A percentile compares a stretch with the other conserved stretches of the same genome.
Conservation (phyloP, 73 alveolate species). For the Paraurostyla sp. region DNA sequence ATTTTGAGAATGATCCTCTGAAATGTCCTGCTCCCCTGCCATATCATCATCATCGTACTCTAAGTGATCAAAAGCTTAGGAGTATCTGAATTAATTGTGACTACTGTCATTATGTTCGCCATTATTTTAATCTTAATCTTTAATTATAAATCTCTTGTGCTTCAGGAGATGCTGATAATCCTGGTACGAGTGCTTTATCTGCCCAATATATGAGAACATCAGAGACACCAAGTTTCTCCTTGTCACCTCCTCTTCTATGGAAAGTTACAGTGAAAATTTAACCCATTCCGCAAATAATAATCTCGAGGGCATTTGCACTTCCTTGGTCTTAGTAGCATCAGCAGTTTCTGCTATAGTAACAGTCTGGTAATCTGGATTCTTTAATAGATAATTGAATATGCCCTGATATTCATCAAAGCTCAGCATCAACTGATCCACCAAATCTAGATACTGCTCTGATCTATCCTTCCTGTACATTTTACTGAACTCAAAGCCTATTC, state of each 20-base stretch:
- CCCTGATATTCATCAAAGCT: background rate
- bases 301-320: conserved; percentile 38
- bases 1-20: too few relatives aligned
- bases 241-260: conserved; percentile 48
- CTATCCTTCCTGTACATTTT: conserved; percentile 42
- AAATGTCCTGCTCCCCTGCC: background rate
- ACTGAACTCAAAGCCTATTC: conserved; percentile 54
- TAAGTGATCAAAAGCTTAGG: background rate
- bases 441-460: background rate
- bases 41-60: conserved; percentile 13
- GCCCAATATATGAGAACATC: conserved; percentile 24
- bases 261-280: conserved; percentile 42
- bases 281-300: conserved; percentile 43
- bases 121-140: background rate
- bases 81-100: too few relatives aligned
- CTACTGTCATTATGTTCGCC: too few relatives aligned
- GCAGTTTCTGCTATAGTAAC: background rate
- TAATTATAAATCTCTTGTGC: background rate
- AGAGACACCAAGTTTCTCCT: conserved; percentile 45
- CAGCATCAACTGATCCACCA: background rate
- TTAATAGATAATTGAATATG: background rate
- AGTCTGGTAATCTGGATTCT: background rate
- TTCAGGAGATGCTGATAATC: conserved; percentile 22
- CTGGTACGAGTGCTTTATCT: background rate
- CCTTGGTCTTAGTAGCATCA: background rate